A percentile compares a stretch with the other conserved stretches of the same genome.
Conservation (phyloP, 169 alveolate genomes). For the Perkinsus olseni region DNA sequence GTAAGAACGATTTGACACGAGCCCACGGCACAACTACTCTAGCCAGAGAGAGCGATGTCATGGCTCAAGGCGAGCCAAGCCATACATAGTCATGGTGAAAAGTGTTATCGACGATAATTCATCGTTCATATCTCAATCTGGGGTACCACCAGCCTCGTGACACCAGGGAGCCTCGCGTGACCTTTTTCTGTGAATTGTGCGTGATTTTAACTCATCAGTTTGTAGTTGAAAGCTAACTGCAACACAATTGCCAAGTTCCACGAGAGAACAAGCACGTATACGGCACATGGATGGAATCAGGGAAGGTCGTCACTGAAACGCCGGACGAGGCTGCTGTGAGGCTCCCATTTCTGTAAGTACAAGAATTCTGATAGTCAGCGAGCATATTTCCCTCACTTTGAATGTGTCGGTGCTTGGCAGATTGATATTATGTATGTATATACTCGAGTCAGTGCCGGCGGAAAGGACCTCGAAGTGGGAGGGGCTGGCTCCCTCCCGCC, state of each 20-base stretch:
- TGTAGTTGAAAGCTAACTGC: not conserved
- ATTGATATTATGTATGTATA: not conserved
- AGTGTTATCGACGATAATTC: too few relatives aligned
- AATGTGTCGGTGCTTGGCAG: not conserved
- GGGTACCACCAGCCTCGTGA: too few relatives aligned
- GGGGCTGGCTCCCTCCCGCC: not conserved
- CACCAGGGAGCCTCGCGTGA: too few relatives aligned
- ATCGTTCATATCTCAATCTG: too few relatives aligned
- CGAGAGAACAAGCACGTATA: not conserved
- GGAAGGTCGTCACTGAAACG: not conserved
- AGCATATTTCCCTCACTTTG: not conserved
- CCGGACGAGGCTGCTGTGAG: not conserved
- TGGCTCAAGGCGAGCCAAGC: too few relatives aligned
- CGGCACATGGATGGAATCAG: not conserved
- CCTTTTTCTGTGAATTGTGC: too few relatives aligned
- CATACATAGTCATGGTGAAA: too few relatives aligned
- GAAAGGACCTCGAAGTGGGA: not conserved
- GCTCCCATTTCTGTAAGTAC: not conserved
- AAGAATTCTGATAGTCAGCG: not conserved
- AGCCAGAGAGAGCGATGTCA: too few relatives aligned
- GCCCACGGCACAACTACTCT: too few relatives aligned
- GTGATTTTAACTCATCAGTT: too few relatives aligned
- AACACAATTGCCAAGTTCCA: not conserved
- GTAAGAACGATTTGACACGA: too few relatives aligned
- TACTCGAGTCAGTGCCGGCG: not conserved